A percentile compares a stretch with the other conserved stretches of the same genome.
Conservation (phyloP, 257 asterid species). For the Nicotiana sylvestris region DNA sequence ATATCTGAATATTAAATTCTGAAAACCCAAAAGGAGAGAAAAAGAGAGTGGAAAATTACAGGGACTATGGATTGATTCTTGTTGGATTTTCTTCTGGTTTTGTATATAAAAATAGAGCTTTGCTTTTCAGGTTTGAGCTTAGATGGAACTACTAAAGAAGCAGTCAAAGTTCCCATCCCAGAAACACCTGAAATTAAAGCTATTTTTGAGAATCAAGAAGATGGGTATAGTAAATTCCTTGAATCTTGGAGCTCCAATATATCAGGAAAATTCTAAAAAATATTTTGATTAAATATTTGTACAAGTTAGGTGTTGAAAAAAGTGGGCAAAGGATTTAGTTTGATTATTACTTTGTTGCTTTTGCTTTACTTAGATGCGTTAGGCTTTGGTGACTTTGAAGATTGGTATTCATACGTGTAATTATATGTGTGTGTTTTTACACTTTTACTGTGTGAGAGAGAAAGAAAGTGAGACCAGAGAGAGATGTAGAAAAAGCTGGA, state of each 20-base stretch:
- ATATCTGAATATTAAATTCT: neutral
- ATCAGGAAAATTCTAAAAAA: neutral
- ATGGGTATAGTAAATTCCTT: neutral
- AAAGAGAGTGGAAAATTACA: constrained; percentile 26
- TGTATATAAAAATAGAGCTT: constrained; percentile 27
- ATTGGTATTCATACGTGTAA: neutral
- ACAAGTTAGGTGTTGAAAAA: neutral
- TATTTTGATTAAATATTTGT: neutral
- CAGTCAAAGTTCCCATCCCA: constrained; percentile 49
- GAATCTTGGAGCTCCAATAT: constrained; percentile 10
- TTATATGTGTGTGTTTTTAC: no score
- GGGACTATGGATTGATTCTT: constrained; percentile 44
- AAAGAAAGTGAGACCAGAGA: neutral
- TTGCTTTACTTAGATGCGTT: neutral
- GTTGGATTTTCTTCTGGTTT: constrained; percentile 36
- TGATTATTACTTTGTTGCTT: neutral
- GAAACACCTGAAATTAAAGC: neutral
- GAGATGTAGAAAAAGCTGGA: neutral
- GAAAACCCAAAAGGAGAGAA: neutral
- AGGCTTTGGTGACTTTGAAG: neutral
- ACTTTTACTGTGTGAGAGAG: neutral
- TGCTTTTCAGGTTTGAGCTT: constrained; percentile 36
- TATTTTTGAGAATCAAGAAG: neutral
- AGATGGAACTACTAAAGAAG: constrained; percentile 41
- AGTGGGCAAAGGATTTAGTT: neutral